Evolutionary conservation across 2,329 filamentous ascomycete genomes (phyloP), one percentile per base, ranked within the genome.

Genomic region (Lachnellula arida): DNA sequence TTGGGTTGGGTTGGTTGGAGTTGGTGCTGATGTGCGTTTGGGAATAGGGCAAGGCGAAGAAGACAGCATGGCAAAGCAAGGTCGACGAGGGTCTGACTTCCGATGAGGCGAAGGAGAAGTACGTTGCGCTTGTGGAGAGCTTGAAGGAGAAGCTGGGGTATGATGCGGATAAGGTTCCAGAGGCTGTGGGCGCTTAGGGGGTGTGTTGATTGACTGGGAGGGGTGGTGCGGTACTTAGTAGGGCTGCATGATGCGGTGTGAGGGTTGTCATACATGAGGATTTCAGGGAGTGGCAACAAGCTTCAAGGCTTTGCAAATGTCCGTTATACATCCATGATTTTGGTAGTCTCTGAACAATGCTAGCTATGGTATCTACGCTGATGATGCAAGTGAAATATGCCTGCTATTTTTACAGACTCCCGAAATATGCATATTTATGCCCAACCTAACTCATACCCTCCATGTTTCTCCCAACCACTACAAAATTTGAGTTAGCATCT

Each of bases 81-180:
- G 81, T 83, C 67, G 81, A 91, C 59, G 79, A 85, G 58, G 82
- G 80, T 50, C 70, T 84, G 63, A 82, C 63, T 59, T 68, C 81
- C 59, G 80, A 86, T 61, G 73, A 85, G 62, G 91, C 91, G 19
- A 87, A 95, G 81, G 78, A 83, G 71, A 76, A 81, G 69, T 97
- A 96, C 75, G 81, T 95, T 67, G 77, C 79, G 64, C 76, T 87
- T 59, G 84, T 94, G 62, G 84, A 91, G 73, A 72, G 77, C 67
- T 74, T 95, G 69, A 91, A 94, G 81, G 73, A 68, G 58, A 81
- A 81, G 71, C 82, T 86, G 73, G 87, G 86, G 57, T 88, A 78
- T 72, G 82, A 89, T 70, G 78, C 76, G 60, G 76, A 81, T 74
- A 86, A 86, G 80, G 73, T 66, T 60, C 81, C 84, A 64, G 84